Conservation (phyloP, 164 flowering plant genomes). For the Annona cherimola region DNA sequence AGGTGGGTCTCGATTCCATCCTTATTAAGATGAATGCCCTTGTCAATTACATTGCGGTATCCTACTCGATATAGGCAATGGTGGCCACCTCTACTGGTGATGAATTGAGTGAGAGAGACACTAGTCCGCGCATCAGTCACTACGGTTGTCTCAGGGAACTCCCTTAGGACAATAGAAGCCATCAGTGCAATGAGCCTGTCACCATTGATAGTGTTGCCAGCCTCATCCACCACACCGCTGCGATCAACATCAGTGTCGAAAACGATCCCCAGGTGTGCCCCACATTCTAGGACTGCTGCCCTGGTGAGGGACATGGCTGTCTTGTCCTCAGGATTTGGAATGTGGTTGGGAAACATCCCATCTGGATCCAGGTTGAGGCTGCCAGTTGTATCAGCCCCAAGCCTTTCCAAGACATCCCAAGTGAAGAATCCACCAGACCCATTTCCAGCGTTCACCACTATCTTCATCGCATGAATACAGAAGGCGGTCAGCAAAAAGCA, state of each 20-base stretch:
- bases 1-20: constrained; percentile 84
- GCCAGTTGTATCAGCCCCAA: constrained; percentile 89
- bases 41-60: constrained; percentile 85
- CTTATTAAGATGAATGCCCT: constrained; percentile 71
- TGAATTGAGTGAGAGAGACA: constrained; percentile 58
- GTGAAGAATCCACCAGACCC: constrained; percentile 98
- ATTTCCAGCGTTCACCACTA: constrained; percentile 93
- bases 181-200: constrained; percentile 85
- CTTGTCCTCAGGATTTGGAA: constrained; percentile 92
- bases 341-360: constrained; percentile 97
- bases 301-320: constrained; percentile 77
- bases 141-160: constrained; percentile 71
- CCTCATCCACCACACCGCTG: constrained; percentile 80
- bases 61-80: constrained; percentile 93
- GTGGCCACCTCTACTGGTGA: constrained; percentile 61
- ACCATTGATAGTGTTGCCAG: constrained; percentile 79
- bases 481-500: background rate
- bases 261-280: constrained; percentile 78
- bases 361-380: constrained; percentile 86
- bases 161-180: constrained; percentile 73
- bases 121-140: constrained; percentile 93
- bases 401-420: constrained; percentile 83
- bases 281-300: constrained; percentile 55
- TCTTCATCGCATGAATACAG: constrained; percentile 33
- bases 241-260: constrained; percentile 94